Evolutionary conservation across 1,139 yeast species (phyloP), one percentile per base, ranked within the genome.

Genomic region (Debaryomycetaceae sp.): DNA sequence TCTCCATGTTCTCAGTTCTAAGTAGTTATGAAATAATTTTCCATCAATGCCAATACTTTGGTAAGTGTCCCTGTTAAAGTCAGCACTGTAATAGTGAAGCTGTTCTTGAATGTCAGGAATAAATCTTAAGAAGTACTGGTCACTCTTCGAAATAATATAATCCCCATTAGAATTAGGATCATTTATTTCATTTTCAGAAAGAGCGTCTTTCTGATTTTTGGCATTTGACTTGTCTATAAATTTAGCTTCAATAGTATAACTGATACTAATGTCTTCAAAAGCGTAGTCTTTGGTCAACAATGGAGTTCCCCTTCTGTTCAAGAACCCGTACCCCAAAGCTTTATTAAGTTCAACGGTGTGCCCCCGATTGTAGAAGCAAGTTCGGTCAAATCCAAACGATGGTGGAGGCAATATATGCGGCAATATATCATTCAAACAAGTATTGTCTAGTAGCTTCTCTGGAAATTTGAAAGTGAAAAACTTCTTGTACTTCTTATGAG

Each of bases 381-480:
- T 68, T 29, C 62, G 60, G 56, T 81, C 84, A 4, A 81, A 59
- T 2, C 90, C 90, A 59, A 81, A 66, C 23, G 86, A 74, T 9
- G 90, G 89, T 0, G 90, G 90, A 6, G 84, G 71, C 41, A 77
- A 58, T 36, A 78, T 68, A 58, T 84, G 90, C 1, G 78, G 66
- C 34, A 74, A 63, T 13, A 75, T 63, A 36, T 77, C 75, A 51
- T 81, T 80, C 23, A 75, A 68, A 57, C 90, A 84, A 2, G 74
- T 64, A 34, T 74, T 75, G 54, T 84, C 90, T 37, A 84, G 62
- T 38, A 83, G 62, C 45, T 71, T 74, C 35, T 68, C 66, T 0
- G 90, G 91, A 45, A 84, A 74, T 56, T 75, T 81, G 60, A 84
- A 84, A 24, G 80, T 75, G 59, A 84, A 83, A 53, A 73, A 78